A percentile compares a stretch with the other conserved stretches of the same genome.
Evolutionary conservation across 768 basidiomycete species (phyloP).

Genomic region (Lactarius indigo): DNA sequence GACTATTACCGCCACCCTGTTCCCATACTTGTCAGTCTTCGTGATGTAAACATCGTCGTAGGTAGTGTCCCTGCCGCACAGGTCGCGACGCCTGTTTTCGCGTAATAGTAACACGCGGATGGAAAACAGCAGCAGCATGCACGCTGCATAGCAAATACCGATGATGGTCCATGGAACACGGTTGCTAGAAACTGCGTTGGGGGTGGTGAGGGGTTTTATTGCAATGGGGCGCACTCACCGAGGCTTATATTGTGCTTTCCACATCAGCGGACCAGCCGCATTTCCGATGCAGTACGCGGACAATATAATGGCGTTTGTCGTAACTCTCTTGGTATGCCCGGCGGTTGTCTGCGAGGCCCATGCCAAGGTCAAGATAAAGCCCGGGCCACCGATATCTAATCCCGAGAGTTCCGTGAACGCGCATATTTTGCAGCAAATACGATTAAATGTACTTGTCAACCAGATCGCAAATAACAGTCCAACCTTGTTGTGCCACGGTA

Average conservation of each 20-base stretch:
- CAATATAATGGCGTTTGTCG: conserved; percentile 69
- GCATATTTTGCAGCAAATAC: neutral
- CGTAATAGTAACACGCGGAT: conserved; percentile 52
- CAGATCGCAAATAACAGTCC: conserved; percentile 60
- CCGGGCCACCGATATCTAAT: conserved; percentile 48
- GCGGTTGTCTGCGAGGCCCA: conserved; percentile 66
- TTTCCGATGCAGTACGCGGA: conserved; percentile 70
- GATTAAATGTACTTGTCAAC: conserved; percentile 42
- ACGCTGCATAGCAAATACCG: conserved; percentile 54
- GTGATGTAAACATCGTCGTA: conserved; percentile 65
- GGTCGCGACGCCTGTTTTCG: conserved; percentile 65
- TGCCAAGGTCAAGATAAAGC: conserved; percentile 56
- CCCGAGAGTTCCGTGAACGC: conserved; percentile 1
- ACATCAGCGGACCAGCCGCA: conserved; percentile 71
- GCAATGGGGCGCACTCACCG: conserved; percentile 41
- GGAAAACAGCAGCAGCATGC: conserved; percentile 45
- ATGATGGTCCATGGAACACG: conserved; percentile 77
- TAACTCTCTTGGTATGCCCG: conserved; percentile 70
- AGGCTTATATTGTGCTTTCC: conserved; percentile 63
- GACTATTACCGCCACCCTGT: conserved; percentile 50
- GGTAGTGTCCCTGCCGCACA: conserved; percentile 40
- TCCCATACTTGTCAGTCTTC: conserved; percentile 47
- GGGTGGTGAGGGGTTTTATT: neutral
- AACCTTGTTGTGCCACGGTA: conserved; percentile 64
- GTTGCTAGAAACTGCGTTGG: conserved; percentile 41